Evolutionary conservation across 23 red algal species (phyloP), one percentile per base, ranked within the genome.

Genomic region (Gracilaria caudata): DNA sequence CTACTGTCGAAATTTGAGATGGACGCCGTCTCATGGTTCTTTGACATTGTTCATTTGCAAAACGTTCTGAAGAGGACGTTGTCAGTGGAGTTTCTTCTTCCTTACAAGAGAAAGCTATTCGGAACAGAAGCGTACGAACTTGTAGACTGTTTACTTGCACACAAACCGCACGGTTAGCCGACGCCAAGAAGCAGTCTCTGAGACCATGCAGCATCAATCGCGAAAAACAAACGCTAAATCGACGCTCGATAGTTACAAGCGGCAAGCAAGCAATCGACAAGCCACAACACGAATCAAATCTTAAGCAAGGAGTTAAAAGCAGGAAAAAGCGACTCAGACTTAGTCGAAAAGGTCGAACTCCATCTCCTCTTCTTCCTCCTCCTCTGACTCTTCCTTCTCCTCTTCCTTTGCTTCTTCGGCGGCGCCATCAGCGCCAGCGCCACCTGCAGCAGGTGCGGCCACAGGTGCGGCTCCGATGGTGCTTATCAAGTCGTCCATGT

Each of bases 321-420:
- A 6, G 29, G 19, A 19, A 16, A 81, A 63, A 68, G 70, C 5
- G 19, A 1, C 7, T 9, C 19, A 56, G 30, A 49, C 38, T 81
- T 93, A 93, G 73, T 93, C 90, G 90, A 93, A 93, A 51, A 93
- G 80, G 30, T 86, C 90, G 70, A 93, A 93, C 32, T 70, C 81
- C 64, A 82, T 75, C 38, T 90, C 86, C 59, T 94, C 92, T 64
- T 94, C 92, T 84, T 88, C 83, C 43, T 94, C 92, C 46, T 82
- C 75, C 36, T 87, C 74, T 20, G 61, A 68, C 66, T 94, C 92
- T 41, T 88, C 83, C 92, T 94, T 87, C 44, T 82, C 47, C 41
- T 88, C 84, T 30, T 87, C 86, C 74, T 82, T 77, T 17, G 83
- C 28, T 19, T 58, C 92, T 3, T 74, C 92, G 43, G 53, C 83